Evolutionary conservation across 176 grass and related monocot species (phyloP), one percentile per base, ranked within the genome.

Genomic region (Oryza glumipatula): DNA sequence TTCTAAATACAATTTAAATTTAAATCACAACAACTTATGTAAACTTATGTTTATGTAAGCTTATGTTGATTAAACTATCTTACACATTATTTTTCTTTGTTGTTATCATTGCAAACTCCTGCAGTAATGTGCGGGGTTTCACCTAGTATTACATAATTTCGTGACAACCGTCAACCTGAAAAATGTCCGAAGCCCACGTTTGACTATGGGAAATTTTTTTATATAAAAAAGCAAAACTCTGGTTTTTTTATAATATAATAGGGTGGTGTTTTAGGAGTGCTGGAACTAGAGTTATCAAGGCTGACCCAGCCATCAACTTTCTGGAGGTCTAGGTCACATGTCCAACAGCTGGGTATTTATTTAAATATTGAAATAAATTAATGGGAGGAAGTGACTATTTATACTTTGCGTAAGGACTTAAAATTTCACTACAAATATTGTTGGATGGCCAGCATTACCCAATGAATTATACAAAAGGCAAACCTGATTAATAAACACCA

Each of bases 401-500:
- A 15, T 47, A 47, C 46, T 47, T 49, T 15, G 13, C 13, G 47
- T 49, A 49, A 49, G 47, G 52, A 56, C 52, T 19, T 56, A 21
- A 56, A 56, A 56, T 56, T 56, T 56, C 52, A 56, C 52, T 56
- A 56, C 6, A 56, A 56, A 19, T 19, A 56, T 21, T 56, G 17
- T 56, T 78, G 61, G 23, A 78, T 35, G 41, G 13, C 4, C 76
- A 47, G 32, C 61, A 49, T 14, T 17, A 51, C 3, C 38, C 14
- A 47, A 73, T 83, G 10, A 74, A 43, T 35, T 23, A 73, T 30
- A 32, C 11, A 74, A 26, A 72, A 72, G 67, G 21, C 30, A 41
- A 85, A 94, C 93, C 87, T 94, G 89, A 88, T 94, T 94, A 76
- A 90, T 85, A 74, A 94, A 94, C n/a, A 94, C 14, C 75, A 94